These are phyloP conservation scores for Epichloe elymi DNA, from an alignment of 2,329 filamentous ascomycete genomes.

Conservation along the genomic window DNA sequence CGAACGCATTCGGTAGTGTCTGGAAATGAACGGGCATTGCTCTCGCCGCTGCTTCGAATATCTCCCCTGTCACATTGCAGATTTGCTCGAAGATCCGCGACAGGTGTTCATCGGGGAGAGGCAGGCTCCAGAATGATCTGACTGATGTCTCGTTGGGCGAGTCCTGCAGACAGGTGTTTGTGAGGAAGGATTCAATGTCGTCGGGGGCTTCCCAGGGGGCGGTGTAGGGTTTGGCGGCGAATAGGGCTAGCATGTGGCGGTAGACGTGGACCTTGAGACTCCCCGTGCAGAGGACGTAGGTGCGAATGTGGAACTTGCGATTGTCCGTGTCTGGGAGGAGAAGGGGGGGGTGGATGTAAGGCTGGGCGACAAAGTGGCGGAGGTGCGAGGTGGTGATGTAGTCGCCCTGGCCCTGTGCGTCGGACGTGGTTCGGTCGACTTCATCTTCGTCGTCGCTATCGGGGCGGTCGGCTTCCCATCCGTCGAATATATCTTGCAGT, in stretches of 20 bases:
- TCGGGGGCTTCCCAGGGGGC: constrained; percentile 43
- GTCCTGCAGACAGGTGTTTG: constrained; percentile 86
- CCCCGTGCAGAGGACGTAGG: constrained; percentile 75
- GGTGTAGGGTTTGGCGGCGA: constrained; percentile 62
- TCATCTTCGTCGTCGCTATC: constrained; percentile 55
- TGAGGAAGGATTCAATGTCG: constrained; percentile 64
- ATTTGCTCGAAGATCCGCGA: constrained; percentile 59
- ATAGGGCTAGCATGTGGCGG: constrained; percentile 82
- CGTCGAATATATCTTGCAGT: constrained; percentile 77
- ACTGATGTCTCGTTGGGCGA: constrained; percentile 50
- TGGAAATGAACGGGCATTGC: constrained; percentile 88
- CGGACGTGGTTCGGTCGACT: constrained; percentile 13
- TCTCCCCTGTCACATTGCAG: constrained; percentile 55
- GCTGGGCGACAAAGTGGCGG: constrained; percentile 89
- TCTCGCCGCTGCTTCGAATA: constrained; percentile 76
- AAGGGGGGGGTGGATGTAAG: constrained; percentile 81
- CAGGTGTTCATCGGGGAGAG: constrained; percentile 38
- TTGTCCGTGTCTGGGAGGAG: constrained; percentile 48
- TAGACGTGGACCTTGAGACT: constrained; percentile 76
- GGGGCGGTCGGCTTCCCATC: constrained; percentile 63
- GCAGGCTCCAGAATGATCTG: constrained; percentile 59
- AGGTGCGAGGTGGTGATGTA: constrained; percentile 77
- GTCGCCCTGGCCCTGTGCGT: constrained; percentile 26
- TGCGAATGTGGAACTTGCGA: constrained; percentile 89
- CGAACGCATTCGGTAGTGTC: constrained; percentile 75